Evolutionary conservation across 2,329 filamentous ascomycete species (phyloP).

Genomic region (Acrocalymma vagum): DNA sequence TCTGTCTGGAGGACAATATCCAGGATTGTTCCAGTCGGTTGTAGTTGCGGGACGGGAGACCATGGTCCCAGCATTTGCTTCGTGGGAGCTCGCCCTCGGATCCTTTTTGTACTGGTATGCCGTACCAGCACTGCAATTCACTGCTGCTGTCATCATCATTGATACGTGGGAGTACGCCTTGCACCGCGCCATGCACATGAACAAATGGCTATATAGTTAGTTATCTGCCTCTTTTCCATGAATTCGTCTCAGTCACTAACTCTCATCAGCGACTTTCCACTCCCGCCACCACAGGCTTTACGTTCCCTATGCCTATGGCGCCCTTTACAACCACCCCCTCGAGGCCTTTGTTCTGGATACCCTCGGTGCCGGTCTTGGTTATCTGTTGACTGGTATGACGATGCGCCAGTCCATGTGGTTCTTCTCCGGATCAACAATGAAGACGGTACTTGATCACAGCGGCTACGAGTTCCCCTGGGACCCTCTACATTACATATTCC

Average conservation of each 20-base stretch:
- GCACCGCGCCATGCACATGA: conserved; percentile 96
- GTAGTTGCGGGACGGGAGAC: conserved; percentile 59
- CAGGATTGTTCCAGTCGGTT: conserved; percentile 70
- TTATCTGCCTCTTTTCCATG: too few species aligned
- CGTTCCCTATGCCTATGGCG: conserved; percentile 96
- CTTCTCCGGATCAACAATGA: conserved; percentile 88
- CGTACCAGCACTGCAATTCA: conserved; percentile 81
- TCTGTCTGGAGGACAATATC: conserved; percentile 83
- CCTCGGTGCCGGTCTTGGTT: conserved; percentile 82
- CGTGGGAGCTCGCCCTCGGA: conserved; percentile 81
- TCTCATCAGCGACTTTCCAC: conserved; percentile 79
- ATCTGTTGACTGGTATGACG: conserved; percentile 84
- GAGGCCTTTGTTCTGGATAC: conserved; percentile 96
- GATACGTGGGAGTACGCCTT: conserved; percentile 99
- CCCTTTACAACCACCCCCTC: conserved; percentile 94
- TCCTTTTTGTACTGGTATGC: conserved; percentile 80
- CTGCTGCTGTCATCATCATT: conserved; percentile 76
- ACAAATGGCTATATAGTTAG: conserved; percentile 95
- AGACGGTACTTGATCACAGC: conserved; percentile 97
- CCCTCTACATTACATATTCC: conserved; percentile 87
- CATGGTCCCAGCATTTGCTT: conserved; percentile 75
- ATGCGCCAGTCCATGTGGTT: conserved; percentile 87
- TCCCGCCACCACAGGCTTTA: conserved; percentile 96
- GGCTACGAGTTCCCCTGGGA: conserved; percentile 97
- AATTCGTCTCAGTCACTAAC: too few species aligned